Base-by-base conservation (phyloP, 2,329 filamentous ascomycete species). In the Alternaria triticimaculans region DNA sequence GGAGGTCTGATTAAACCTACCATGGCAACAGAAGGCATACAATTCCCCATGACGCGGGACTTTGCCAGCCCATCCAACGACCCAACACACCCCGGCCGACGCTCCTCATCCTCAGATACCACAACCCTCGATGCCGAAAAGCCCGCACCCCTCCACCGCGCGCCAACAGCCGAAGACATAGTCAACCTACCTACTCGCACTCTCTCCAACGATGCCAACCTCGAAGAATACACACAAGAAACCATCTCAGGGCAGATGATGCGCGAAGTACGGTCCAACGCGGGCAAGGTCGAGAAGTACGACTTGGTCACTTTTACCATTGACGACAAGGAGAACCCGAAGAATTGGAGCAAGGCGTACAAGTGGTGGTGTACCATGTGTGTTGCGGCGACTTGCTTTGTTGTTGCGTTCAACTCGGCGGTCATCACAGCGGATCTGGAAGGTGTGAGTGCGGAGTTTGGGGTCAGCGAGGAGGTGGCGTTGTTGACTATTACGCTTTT, bases 351-450 rank as follows among this genome's bases (percentile, higher is more conserved):
- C 60, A 93, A 93, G 78, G 83, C 81, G 1, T 90, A 84, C 78
- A 96, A 94, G 80, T 95, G 92, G 92, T 82, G 74, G 72, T 90
- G 88, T 75, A 97, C 93, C 23, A 93, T 96, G 90, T 88, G 93
- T 15, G 92, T 97, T 0, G 91, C 93, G 0, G 30, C 82, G 0
- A 83, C 82, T 1, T 84, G 82, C 68, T 84, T 84, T 62, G 80
- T 80, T 18, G 72, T 84, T 5, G 83, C 82, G 1, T 82, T 84
- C 69, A 82, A 84, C 70, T 93, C 90, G 53, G 88, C 89, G 55
- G 90, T 96, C 68, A 89, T 96, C 75, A 96, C 93, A 0, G 88
- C 93, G 11, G 91, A 94, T 75, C 83, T 96, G 4, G 82, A 76
- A 3, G 91, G 89, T 2, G 88, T 93, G 0, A 78, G 83, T 1